Base-by-base conservation (phyloP, 257 asterid genomes). In the Nyctanthes arbortristis region DNA sequence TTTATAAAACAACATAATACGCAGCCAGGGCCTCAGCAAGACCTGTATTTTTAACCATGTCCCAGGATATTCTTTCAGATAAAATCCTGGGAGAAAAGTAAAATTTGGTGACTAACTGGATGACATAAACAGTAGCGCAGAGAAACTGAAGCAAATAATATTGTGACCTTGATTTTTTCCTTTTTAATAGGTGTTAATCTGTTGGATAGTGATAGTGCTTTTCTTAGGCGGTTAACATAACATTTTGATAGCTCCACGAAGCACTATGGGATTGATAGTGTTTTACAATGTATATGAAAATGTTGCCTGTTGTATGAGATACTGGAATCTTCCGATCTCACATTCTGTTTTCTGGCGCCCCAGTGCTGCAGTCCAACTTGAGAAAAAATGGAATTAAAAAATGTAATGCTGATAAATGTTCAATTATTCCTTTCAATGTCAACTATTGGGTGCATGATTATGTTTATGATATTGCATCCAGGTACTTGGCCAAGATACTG, bases 401-500 rank as follows among this genome's bases (percentile, higher is more conserved):
- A n/a, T n/a, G n/a, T n/a, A n/a, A n/a, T n/a, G n/a, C n/a, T n/a
- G n/a, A n/a, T n/a, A n/a, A n/a, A n/a, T n/a, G 31, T 52, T 24
- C 30, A 52, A 31, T 52, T 22, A 24, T 52, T 29, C 30, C 59
- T 9, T 52, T 24, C 24, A 22, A 1, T 16, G 6, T 24, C 25
- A 52, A 52, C 59, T 24, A 31, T 24, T 52, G 59, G 30, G 59
- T 52, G 59, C 13, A 7, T 3, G 12, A 52, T 52, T 52, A 52
- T 52, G 31, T 52, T 20, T 1, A 22, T 61, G 65, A 37, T 60
- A 73, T 70, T 70, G 73, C 61, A 66, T 80, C 68, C 86, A 94
- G 99, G 79, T 94, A 68, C 84, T 77, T 94, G 84, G 99, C 99
- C 70, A 94, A 86, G 82, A 88, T 91, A 74, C 64, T 94, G 81